phyloP scores from a whole-genome alignment of 176 grass and related monocot species.

The Juncus inflexus region DNA sequence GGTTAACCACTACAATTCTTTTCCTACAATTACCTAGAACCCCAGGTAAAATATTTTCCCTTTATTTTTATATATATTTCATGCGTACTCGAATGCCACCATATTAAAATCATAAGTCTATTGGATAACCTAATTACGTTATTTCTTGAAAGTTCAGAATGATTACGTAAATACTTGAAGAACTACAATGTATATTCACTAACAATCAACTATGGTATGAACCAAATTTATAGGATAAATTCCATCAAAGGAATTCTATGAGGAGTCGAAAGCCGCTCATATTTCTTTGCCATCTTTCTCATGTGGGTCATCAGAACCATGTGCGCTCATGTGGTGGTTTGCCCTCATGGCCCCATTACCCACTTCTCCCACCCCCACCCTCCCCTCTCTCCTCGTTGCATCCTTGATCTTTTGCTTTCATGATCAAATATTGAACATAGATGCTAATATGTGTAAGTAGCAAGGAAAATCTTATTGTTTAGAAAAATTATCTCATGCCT shows the following conservation, averaged over 20 bases:
- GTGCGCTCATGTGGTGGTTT: constrained; percentile 32
- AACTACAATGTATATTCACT: no score
- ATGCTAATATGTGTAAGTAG: no score
- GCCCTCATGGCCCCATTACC: constrained; percentile 15
- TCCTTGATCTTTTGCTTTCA: not conserved
- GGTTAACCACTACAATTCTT: not conserved
- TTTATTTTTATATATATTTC: not conserved
- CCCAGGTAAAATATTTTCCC: not conserved
- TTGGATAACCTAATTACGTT: not conserved
- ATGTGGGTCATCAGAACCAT: constrained; percentile 23
- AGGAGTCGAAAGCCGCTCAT: not conserved
- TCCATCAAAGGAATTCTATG: not conserved
- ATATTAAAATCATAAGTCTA: not conserved
- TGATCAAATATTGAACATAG: no score
- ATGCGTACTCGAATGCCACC: not conserved
- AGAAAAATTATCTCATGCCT: no score
- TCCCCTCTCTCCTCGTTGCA: constrained; percentile 1
- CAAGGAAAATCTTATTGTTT: no score
- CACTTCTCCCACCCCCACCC: constrained; percentile 11
- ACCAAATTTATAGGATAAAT: not conserved
- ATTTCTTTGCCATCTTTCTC: not conserved
- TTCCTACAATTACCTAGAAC: not conserved
- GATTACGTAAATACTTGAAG: no score
- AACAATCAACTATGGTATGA: no score
- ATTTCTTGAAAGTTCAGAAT: not conserved